Base-by-base conservation (phyloP, 805 yeast genomes). In the Candida coleopterorum region DNA sequence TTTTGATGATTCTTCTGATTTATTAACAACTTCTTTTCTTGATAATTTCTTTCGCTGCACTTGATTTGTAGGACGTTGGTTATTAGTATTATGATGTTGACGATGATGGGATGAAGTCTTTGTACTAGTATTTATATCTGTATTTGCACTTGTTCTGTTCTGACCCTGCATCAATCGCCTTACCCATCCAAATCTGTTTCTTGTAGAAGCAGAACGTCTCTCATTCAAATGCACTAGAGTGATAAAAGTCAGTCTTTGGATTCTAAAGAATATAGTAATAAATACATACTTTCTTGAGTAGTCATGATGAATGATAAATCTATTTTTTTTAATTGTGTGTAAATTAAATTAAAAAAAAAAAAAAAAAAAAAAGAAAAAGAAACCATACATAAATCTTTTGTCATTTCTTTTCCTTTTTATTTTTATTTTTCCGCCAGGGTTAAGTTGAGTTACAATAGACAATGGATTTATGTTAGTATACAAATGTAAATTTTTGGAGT, bases 101-200 rank as follows among this genome's bases (percentile, higher is more conserved):
- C 18, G 20, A 14, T 17, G 37, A 14, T 9, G 15, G 7, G 16
- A 8, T 35, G 28, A 3, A 4, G 34, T 14, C 18, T 25, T n/a
- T 32, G 27, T 11, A 31, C 20, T 35, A 25, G 25, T 22, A 21
- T 22, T 17, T 26, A 18, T 12, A 7, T 16, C 14, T 16, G 29
- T 8, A 8, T 11, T 17, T 7, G 24, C 7, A 4, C 28, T 20
- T 35, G 38, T 29, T 32, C 40, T 14, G 25, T 22, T 39, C 22
- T 32, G 42, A 18, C 37, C 32, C 41, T 62, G 68, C 54, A 64
- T 63, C 22, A 64, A 56, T 28, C 70, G 46, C 35, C 52, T 54
- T n/a, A 64, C 70, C 70, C 70, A 64, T 14, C 62, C 53, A 40
- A 64, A 64, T 17, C 69, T 49, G 22, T 35, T 39, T 35, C 59